Percentiles rank a stretch among this genome's conserved stretches.
Conservation (phyloP, 2,329 filamentous ascomycete species). For the Aspergillus tamarii region DNA sequence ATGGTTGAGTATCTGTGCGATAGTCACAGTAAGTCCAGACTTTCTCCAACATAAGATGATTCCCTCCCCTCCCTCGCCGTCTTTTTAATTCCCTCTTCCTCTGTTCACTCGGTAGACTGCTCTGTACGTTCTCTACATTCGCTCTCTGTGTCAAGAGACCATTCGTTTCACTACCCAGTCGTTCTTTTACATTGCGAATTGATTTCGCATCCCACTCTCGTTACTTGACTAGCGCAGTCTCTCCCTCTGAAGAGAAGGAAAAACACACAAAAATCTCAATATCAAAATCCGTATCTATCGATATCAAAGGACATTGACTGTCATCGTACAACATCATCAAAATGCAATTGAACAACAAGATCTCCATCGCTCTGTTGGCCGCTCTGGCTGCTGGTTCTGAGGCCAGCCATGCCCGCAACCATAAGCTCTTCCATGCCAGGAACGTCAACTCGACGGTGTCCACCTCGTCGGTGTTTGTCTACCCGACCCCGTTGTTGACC, state of each 20-base stretch:
- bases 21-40: too few species aligned
- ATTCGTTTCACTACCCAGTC: constrained; percentile 20
- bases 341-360: constrained; percentile 43
- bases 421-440: constrained; percentile 25
- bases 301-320: constrained; percentile 29
- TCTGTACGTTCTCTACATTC: constrained; percentile 12
- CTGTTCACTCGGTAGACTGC: constrained; percentile 18
- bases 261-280: not conserved
- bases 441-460: constrained; percentile 20
- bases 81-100: constrained; percentile 15
- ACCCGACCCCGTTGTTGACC: constrained; percentile 20
- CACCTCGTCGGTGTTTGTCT: constrained; percentile 27
- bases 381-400: constrained; percentile 40
- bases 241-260: not conserved
- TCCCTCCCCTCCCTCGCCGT: not conserved
- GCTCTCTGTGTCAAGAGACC: constrained; percentile 21
- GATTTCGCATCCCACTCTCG: constrained; percentile 36
- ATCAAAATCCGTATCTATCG: not conserved
- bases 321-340: constrained; percentile 17
- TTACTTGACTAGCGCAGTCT: constrained; percentile 19
- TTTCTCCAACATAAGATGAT: not conserved
- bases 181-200: constrained; percentile 36
- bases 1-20: too few species aligned
- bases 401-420: constrained; percentile 34
- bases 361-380: constrained; percentile 39